Evolutionary conservation across 805 yeast species (phyloP), one percentile per base, ranked within the genome.

Genomic region (Candida gorgasii): DNA sequence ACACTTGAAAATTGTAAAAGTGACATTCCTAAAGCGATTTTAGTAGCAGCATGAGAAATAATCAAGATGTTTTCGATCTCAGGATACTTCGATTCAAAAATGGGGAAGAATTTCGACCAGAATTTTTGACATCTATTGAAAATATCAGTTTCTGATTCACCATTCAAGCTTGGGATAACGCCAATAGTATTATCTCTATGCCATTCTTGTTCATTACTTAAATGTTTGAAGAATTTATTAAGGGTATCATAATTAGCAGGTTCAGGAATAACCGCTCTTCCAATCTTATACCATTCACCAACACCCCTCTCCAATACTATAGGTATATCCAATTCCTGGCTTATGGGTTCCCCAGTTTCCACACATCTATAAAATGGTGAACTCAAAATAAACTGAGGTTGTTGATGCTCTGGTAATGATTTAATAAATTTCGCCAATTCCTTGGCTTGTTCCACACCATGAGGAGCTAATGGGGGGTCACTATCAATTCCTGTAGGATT

Each of bases 1-100:
- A 78, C 78, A 30, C 69, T 67, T 0, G 57, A 40, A 42, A 74
- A 76, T 0, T 80, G 80, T 54, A 85, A 56, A 12, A 92, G 67
- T 0, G 86, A 75, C 79, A 88, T 79, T 3, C 97, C 97, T 13
- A 92, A 66, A 0, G 95, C 90, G 46, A 89, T 88, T 60, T 89
- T 88, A 4, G 95, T 77, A 3, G 98, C 97, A 1, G 98, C 99
- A 64, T 93, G 98, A 3, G 96, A 82, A 19, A 88, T 82, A n/a
- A 92, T 65, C 16, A 93, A 54, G 6, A 93, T 68, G 0, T 80
- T 70, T 27, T 81, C 79, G 23, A 80, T 67, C 1, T 79, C 66
- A 0, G 96, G 95, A 53, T 65, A 75, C 45, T 73, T 65, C 6
- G 54, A 45, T 48, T 83, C 84, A 40, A 87, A 70, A 39, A 65